A percentile compares a stretch with the other conserved stretches of the same genome.
These are phyloP conservation scores for Blastobotrys chiropterorum DNA, from an alignment of 805 yeast species.

Conservation along the genomic window DNA sequence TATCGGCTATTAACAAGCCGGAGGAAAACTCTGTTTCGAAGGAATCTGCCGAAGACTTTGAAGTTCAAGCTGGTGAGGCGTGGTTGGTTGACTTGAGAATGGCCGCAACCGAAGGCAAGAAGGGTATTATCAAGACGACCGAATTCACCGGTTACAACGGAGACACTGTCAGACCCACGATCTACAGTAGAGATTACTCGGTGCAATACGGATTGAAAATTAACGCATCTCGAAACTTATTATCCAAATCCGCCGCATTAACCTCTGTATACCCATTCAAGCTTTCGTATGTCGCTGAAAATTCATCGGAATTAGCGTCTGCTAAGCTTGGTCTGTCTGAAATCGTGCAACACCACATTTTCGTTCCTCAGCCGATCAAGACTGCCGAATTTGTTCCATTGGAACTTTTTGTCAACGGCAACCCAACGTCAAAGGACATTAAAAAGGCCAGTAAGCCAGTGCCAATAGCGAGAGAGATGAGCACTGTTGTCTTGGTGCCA, in stretches of 20 bases:
- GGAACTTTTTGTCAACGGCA: conserved; percentile 53
- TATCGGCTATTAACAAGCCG: conserved; percentile 11
- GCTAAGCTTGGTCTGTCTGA: conserved; percentile 75
- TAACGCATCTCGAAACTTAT: conserved; percentile 62
- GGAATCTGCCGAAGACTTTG: conserved; percentile 43
- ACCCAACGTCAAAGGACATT: conserved; percentile 44
- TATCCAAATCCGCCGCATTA: conserved; percentile 62
- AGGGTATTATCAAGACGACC: conserved; percentile 24
- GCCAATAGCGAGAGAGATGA: conserved; percentile 66
- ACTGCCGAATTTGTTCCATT: conserved; percentile 70
- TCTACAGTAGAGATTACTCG: conserved; percentile 83
- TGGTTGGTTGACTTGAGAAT: conserved; percentile 77
- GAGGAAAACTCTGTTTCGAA: conserved; percentile 30
- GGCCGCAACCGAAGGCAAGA: conserved; percentile 51
- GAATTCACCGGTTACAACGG: conserved; percentile 26
- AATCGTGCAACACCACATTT: conserved; percentile 70
- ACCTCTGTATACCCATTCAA: conserved; percentile 90
- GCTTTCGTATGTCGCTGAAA: conserved; percentile 57
- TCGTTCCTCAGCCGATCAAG: conserved; percentile 67
- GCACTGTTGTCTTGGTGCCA: conserved; percentile 62
- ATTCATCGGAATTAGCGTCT: conserved; percentile 51
- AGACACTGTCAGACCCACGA: conserved; percentile 36
- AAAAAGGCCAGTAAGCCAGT: conserved; percentile 45
- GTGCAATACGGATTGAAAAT: conserved; percentile 70
- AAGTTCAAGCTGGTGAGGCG: conserved; percentile 74